Evolutionary conservation across 2,329 filamentous ascomycete genomes (phyloP).

Genomic region (Microcyclosporella mali): DNA sequence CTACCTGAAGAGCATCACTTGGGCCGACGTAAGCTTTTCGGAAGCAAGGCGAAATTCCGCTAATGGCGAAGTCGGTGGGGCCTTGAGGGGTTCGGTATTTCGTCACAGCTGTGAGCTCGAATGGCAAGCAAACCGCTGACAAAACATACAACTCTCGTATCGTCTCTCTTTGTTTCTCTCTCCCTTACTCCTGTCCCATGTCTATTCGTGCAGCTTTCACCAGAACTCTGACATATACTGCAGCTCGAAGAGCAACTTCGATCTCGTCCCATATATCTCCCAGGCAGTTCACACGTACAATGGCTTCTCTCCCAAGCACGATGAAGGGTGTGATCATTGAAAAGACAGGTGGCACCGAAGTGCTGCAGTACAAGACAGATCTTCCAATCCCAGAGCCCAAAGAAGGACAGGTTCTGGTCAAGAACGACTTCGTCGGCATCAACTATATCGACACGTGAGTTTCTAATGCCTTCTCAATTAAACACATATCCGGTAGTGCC

Average conservation of each 20-base stretch:
- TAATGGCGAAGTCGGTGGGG: too few relatives aligned
- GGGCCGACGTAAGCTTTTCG: too few relatives aligned
- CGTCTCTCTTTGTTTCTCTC: too few relatives aligned
- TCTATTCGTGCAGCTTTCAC: constrained; percentile 13
- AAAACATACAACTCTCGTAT: too few relatives aligned
- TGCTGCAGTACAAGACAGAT: constrained; percentile 64
- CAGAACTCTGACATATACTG: constrained; percentile 13
- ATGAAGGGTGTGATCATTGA: constrained; percentile 71
- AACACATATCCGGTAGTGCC: too few relatives aligned
- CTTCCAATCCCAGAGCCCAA: constrained; percentile 62
- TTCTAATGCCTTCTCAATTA: not conserved
- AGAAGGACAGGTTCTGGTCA: constrained; percentile 69
- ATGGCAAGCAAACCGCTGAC: too few relatives aligned
- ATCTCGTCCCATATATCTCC: constrained; percentile 23
- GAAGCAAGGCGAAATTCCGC: too few relatives aligned
- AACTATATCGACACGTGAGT: constrained; percentile 80
- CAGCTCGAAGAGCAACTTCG: constrained; percentile 21
- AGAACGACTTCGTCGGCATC: constrained; percentile 72
- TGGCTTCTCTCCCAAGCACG: constrained; percentile 53
- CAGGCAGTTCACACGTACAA: constrained; percentile 21
- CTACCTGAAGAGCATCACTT: too few relatives aligned
- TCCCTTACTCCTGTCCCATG: constrained; percentile 9
- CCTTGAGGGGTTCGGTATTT: too few relatives aligned
- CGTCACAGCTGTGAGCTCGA: too few relatives aligned
- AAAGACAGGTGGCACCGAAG: constrained; percentile 65